These are phyloP conservation scores for Carex sylvatica DNA, from an alignment of 202 grass and related monocot species.

Conservation along the genomic window DNA sequence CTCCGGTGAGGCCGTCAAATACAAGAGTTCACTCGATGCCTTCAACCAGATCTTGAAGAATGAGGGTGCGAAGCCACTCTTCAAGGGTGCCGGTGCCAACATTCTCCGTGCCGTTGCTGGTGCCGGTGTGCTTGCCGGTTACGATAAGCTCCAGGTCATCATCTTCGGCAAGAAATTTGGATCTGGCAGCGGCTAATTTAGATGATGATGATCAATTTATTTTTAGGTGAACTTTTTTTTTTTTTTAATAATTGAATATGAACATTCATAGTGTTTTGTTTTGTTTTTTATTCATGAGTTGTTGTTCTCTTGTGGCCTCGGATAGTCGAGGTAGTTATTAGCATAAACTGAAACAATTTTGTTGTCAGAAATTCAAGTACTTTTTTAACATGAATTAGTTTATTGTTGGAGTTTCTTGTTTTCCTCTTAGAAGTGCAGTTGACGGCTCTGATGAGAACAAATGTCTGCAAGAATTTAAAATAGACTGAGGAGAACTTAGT, in stretches of 20 bases:
- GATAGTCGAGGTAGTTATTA: background rate
- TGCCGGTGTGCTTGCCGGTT: constrained; percentile 54
- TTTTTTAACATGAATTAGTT: constrained; percentile 10
- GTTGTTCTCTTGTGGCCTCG: constrained; percentile 10
- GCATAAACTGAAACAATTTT: constrained; percentile 2
- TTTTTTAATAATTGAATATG: constrained; percentile 32
- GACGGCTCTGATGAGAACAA: too few relatives aligned
- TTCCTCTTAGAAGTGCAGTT: too few relatives aligned
- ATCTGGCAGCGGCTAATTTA: constrained; percentile 35
- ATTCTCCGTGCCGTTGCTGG: constrained; percentile 54
- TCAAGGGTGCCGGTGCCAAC: constrained; percentile 57
- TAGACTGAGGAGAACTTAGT: too few relatives aligned
- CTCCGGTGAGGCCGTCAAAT: constrained; percentile 59
- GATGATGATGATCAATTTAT: constrained; percentile 27
- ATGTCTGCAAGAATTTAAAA: too few relatives aligned
- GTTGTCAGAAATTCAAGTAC: constrained; percentile 12
- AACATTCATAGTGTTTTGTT: background rate
- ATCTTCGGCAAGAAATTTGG: constrained; percentile 63
- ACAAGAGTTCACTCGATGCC: constrained; percentile 44
- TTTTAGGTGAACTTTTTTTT: too few relatives aligned
- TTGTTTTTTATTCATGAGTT: constrained; percentile 8
- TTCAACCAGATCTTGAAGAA: constrained; percentile 60
- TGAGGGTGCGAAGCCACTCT: constrained; percentile 52
- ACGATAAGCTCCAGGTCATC: constrained; percentile 54
- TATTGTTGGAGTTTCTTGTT: background rate